Conservation (phyloP, 352 stramenopile species). For the Phytophthora litchii region DNA sequence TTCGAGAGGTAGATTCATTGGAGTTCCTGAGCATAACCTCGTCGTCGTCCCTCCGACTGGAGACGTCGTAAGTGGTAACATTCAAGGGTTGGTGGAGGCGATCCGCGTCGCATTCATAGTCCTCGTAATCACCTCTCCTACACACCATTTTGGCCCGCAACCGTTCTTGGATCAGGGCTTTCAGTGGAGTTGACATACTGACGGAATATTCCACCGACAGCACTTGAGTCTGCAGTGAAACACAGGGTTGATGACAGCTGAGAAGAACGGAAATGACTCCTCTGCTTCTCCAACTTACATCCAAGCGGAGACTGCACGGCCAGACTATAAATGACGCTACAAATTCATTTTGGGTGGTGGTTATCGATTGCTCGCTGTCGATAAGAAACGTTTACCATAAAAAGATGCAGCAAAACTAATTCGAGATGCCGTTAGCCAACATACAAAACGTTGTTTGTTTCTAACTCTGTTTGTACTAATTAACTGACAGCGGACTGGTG, state of each 20-base stretch:
- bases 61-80: constrained; percentile 26
- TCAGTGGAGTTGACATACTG: constrained; percentile 65
- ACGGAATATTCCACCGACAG: not conserved
- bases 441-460: not conserved
- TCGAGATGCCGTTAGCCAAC: not conserved
- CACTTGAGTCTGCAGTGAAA: not conserved
- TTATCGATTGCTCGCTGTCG: constrained; percentile 19
- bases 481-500: constrained; percentile 9
- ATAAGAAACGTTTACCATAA: constrained; percentile 12
- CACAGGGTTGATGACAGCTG: constrained; percentile 4
- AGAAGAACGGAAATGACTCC: constrained; percentile 34
- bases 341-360: constrained; percentile 23
- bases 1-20: constrained; percentile 9
- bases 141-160: constrained; percentile 72
- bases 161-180: constrained; percentile 76
- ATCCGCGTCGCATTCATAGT: constrained; percentile 23
- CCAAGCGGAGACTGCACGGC: constrained; percentile 2
- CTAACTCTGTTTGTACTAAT: not conserved
- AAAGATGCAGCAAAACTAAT: constrained; percentile 14
- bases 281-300: constrained; percentile 1
- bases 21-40: not conserved
- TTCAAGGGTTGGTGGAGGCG: constrained; percentile 22
- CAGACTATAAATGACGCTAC: constrained; percentile 6
- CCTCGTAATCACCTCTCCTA: constrained; percentile 25
- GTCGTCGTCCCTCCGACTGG: constrained; percentile 8